These are phyloP conservation scores for Solanum bukasovii DNA, from an alignment of 257 asterid genomes.

Conservation along the genomic window DNA sequence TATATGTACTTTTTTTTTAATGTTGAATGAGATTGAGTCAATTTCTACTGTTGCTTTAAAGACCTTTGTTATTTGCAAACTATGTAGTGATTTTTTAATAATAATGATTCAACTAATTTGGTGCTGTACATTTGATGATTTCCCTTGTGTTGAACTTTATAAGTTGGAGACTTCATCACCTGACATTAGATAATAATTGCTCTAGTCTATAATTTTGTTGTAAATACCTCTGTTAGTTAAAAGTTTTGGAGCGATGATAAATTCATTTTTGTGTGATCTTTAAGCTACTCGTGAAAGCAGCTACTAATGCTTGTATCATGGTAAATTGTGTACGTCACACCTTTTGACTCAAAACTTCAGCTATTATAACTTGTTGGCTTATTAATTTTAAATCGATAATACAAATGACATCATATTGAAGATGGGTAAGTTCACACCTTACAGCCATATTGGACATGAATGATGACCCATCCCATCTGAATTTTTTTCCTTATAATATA, in stretches of 20 bases:
- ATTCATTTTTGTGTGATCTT: neutral
- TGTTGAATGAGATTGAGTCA: too few relatives aligned
- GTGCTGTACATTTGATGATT: neutral
- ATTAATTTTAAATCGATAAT: neutral
- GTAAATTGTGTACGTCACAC: neutral
- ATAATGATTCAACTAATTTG: neutral
- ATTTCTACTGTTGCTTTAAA: too few relatives aligned
- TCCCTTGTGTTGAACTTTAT: neutral
- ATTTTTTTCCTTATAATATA: neutral
- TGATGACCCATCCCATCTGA: neutral
- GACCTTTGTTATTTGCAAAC: neutral
- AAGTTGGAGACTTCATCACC: neutral
- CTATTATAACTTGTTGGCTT: neutral
- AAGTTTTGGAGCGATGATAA: neutral
- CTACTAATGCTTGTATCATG: too few relatives aligned
- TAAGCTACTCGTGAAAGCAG: accelerated
- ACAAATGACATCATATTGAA: neutral
- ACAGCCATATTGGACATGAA: neutral
- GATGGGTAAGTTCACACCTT: neutral
- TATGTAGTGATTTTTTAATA: neutral
- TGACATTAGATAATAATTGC: neutral
- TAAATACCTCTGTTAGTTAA: neutral
- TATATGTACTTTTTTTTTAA: neutral
- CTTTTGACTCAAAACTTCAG: neutral
- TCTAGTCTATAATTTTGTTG: neutral